phyloP scores from a whole-genome alignment of 108 stramenopile species.

The Cyclotella sp. region DNA sequence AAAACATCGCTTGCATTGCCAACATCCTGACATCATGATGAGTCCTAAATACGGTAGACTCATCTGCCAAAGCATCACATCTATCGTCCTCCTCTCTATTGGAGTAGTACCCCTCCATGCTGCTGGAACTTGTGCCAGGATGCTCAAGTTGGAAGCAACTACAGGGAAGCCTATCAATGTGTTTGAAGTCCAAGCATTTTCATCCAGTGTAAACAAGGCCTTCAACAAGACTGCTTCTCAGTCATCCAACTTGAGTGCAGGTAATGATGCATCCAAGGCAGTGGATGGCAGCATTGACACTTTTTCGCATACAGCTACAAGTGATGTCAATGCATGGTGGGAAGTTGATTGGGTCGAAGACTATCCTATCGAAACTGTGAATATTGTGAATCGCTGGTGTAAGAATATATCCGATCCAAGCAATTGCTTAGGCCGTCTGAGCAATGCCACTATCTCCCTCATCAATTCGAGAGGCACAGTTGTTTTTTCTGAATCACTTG shows the following conservation, averaged over 20 bases:
- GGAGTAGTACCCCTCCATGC: not conserved
- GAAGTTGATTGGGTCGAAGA: not conserved
- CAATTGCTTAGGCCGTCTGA: not conserved
- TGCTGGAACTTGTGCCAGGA: not conserved
- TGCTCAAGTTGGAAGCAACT: not conserved
- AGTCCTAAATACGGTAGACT: too few species aligned
- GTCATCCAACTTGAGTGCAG: not conserved
- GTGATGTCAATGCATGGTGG: conserved; percentile 7
- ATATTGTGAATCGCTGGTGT: not conserved
- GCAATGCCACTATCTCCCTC: too few species aligned
- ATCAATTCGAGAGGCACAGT: too few species aligned
- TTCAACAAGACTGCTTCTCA: conserved; percentile 1
- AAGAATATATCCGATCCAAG: not conserved
- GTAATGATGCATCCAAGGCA: not conserved
- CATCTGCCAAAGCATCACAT: too few species aligned
- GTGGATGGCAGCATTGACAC: not conserved
- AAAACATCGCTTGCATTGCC: too few species aligned
- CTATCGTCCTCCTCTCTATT: not conserved
- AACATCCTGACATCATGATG: too few species aligned
- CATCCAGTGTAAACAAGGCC: not conserved
- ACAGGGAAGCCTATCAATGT: not conserved
- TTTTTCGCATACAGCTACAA: not conserved
- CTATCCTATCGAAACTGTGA: not conserved
- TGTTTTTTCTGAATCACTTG: too few species aligned
- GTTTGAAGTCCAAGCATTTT: conserved; percentile 3